These are phyloP conservation scores for Exophiala sideris DNA, from an alignment of 2,329 filamentous ascomycete genomes.

Conservation along the genomic window DNA sequence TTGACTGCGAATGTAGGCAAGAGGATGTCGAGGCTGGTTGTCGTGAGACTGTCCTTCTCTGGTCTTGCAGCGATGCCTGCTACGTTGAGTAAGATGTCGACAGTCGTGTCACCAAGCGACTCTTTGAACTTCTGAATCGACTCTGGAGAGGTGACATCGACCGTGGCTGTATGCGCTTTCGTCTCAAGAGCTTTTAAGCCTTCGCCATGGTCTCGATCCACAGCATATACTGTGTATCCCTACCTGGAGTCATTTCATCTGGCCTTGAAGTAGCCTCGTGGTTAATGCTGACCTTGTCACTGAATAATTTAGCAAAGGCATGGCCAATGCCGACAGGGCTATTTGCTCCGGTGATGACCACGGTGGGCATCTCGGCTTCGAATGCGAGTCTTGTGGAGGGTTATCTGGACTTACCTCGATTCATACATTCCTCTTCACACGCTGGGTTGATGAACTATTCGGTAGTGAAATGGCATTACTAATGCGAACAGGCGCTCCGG, in stretches of 20 bases:
- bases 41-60: slow-evolving; percentile 35
- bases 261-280: neutral
- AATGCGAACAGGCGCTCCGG: too few species aligned
- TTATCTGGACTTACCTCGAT: neutral
- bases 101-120: slow-evolving; percentile 13
- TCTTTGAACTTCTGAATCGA: slow-evolving; percentile 25
- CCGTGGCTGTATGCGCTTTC: slow-evolving; percentile 12
- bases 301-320: slow-evolving; percentile 32
- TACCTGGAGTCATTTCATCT: slow-evolving; percentile 18
- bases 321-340: slow-evolving; percentile 37
- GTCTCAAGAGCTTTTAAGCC: slow-evolving; percentile 15
- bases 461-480: too few species aligned
- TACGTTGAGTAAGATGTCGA: slow-evolving; percentile 27
- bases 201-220: slow-evolving; percentile 20
- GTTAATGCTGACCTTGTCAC: slow-evolving; percentile 24
- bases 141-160: slow-evolving; percentile 22
- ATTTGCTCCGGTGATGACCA: slow-evolving; percentile 42
- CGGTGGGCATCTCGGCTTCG: slow-evolving; percentile 34
- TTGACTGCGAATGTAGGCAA: slow-evolving; percentile 43
- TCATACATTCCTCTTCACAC: neutral
- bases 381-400: neutral
- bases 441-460: too few species aligned
- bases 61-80: slow-evolving; percentile 34
- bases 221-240: slow-evolving; percentile 28
- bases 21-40: slow-evolving; percentile 25